Conservation (phyloP, 1,139 yeast species). For the Debaryomyces coudertii region DNA sequence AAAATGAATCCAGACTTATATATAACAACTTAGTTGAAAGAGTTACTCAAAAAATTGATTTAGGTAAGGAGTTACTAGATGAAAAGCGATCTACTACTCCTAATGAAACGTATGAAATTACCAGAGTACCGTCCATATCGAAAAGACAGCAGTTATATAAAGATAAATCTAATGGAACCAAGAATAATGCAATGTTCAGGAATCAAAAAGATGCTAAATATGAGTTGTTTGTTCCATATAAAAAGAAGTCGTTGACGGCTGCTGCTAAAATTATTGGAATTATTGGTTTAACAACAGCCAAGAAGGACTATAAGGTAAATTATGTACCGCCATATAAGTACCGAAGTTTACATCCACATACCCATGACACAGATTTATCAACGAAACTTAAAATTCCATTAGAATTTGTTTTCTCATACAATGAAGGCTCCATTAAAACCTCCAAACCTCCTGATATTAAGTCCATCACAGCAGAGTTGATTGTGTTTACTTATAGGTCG, state of each 20-base stretch:
- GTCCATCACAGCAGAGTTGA: slow-evolving; percentile 35
- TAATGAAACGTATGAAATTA: slow-evolving; percentile 19
- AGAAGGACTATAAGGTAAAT: slow-evolving; percentile 27
- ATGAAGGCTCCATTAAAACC: slow-evolving; percentile 20
- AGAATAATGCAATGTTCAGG: background rate
- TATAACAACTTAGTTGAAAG: slow-evolving; percentile 30
- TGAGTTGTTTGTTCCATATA: slow-evolving; percentile 38
- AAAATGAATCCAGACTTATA: slow-evolving; percentile 36
- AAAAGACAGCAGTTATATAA: slow-evolving; percentile 37
- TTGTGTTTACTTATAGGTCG: slow-evolving; percentile 36
- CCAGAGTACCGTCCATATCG: slow-evolving; percentile 28
- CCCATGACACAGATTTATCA: slow-evolving; percentile 7
- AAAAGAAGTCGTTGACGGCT: slow-evolving; percentile 37
- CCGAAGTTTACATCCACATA: slow-evolving; percentile 12
- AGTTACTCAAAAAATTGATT: slow-evolving; percentile 30
- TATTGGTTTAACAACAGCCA: slow-evolving; percentile 38
- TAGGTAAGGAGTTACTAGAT: slow-evolving; percentile 26
- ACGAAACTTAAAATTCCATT: slow-evolving; percentile 31
- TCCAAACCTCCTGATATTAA: slow-evolving; percentile 33
- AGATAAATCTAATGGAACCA: slow-evolving; percentile 19
- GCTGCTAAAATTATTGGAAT: slow-evolving; percentile 37
- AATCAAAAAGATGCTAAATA: slow-evolving; percentile 18
- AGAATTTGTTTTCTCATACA: slow-evolving; percentile 24
- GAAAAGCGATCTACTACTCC: slow-evolving; percentile 5
- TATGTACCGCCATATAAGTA: slow-evolving; percentile 24